phyloP scores from a whole-genome alignment of 2,329 filamentous ascomycete species.

The Diaporthe citri region DNA sequence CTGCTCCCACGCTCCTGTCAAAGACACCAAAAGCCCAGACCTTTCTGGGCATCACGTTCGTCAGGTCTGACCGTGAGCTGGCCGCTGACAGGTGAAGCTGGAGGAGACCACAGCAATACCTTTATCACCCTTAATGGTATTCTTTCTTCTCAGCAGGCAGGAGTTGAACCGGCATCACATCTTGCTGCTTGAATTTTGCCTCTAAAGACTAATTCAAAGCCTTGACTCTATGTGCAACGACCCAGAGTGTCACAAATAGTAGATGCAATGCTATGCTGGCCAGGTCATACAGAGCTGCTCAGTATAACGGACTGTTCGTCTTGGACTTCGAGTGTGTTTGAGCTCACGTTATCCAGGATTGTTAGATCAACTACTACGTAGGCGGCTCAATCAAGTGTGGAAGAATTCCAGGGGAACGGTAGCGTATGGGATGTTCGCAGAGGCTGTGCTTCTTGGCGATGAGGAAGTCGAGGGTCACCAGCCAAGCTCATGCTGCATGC shows the following conservation, averaged over 20 bases:
- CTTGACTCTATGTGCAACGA: too few species aligned
- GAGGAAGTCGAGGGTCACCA: not conserved
- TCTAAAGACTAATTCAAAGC: too few species aligned
- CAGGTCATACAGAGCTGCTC: not conserved
- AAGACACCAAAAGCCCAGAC: not conserved
- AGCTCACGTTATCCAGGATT: not conserved
- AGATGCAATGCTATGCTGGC: too few species aligned
- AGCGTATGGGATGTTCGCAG: not conserved
- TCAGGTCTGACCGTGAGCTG: not conserved
- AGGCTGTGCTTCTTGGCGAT: not conserved
- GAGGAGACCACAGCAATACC: not conserved
- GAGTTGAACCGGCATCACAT: not conserved
- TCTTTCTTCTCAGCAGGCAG: not conserved
- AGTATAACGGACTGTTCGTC: not conserved
- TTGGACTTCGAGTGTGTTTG: not conserved
- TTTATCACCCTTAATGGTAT: not conserved
- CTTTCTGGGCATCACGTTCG: not conserved
- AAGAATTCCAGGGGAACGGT: not conserved
- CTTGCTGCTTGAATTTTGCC: not conserved
- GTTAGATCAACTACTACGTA: not conserved
- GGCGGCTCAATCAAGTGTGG: not conserved
- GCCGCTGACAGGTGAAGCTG: not conserved
- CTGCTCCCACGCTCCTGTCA: not conserved
- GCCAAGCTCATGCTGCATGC: not conserved
- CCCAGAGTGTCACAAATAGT: too few species aligned